phyloP scores from a whole-genome alignment of 371 early-diverging fungal species.

The Smittium mucronatum region DNA sequence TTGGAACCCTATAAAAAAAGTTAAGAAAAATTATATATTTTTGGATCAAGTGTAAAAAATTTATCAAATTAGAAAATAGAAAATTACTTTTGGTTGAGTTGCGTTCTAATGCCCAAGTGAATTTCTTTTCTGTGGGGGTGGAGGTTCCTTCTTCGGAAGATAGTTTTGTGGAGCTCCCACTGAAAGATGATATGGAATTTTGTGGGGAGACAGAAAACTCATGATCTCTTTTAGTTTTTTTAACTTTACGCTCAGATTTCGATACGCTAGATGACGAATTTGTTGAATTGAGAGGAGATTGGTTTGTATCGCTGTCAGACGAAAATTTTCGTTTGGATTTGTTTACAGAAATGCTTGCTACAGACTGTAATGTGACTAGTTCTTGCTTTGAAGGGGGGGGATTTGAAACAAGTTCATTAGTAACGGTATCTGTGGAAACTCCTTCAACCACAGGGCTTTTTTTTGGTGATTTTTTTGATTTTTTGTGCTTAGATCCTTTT shows the following conservation, averaged over 20 bases:
- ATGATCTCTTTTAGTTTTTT: not conserved
- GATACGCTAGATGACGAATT: no score
- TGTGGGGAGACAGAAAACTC: not conserved
- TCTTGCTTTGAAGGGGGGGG: not conserved
- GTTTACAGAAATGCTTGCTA: not conserved
- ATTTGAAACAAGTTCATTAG: no score
- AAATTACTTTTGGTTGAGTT: constrained; percentile 17
- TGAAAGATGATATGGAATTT: not conserved
- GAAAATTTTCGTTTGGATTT: not conserved
- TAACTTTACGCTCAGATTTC: not conserved
- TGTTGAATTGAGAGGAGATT: not conserved
- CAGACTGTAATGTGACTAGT: no score
- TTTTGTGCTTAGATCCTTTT: no score
- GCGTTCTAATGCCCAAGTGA: constrained; percentile 28
- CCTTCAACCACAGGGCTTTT: no score
- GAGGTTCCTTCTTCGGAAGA: not conserved
- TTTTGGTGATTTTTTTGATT: no score
- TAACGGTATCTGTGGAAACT: no score
- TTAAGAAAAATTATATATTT: constrained; percentile 6
- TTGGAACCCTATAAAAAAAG: constrained; percentile 25
- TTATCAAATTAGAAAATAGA: not conserved
- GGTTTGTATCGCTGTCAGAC: not conserved
- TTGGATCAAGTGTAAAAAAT: not conserved
- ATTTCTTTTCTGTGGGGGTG: constrained; percentile 15
- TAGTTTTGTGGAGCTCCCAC: not conserved